These are phyloP conservation scores for Coemansia sp. DNA, from an alignment of 192 early-diverging fungal genomes.

Conservation along the genomic window DNA sequence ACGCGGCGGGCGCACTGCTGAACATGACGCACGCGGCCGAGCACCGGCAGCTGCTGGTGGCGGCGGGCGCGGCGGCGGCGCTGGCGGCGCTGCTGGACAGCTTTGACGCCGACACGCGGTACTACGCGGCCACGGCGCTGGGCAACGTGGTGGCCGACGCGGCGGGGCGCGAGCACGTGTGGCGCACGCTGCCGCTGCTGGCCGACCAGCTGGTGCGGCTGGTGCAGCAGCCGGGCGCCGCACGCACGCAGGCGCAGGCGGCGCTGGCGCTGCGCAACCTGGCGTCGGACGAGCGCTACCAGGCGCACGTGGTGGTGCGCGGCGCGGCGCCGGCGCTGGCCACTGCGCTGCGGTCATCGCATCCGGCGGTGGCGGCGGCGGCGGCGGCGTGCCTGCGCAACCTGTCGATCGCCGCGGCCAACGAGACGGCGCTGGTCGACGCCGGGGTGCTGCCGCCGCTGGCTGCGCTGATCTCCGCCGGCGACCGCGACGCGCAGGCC, in stretches of 20 bases:
- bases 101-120: conserved; percentile 75
- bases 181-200: conserved; percentile 59
- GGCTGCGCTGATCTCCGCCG: conserved; percentile 15
- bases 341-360: conserved; percentile 61
- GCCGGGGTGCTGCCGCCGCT: conserved; percentile 64
- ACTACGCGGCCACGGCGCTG: conserved; percentile 82
- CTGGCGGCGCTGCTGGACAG: conserved; percentile 70
- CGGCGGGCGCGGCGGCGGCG: conserved; percentile 72
- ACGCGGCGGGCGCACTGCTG: conserved; percentile 84
- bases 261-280: conserved; percentile 80
- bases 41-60: conserved; percentile 68
- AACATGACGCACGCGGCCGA: conserved; percentile 89
- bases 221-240: conserved; percentile 62
- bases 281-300: conserved; percentile 71
- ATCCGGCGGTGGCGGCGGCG: conserved; percentile 64
- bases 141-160: conserved; percentile 81
- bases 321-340: conserved; percentile 67
- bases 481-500: conserved; percentile 30
- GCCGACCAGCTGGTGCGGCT: conserved; percentile 64
- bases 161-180: conserved; percentile 58
- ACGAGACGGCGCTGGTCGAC: conserved; percentile 78
- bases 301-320: conserved; percentile 66
- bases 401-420: conserved; percentile 79
- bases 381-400: conserved; percentile 87
- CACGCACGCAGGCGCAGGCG: conserved; percentile 77